Evolutionary conservation across 805 yeast species (phyloP), one percentile per base, ranked within the genome.

Genomic region (Wickerhamomyces queroliae): DNA sequence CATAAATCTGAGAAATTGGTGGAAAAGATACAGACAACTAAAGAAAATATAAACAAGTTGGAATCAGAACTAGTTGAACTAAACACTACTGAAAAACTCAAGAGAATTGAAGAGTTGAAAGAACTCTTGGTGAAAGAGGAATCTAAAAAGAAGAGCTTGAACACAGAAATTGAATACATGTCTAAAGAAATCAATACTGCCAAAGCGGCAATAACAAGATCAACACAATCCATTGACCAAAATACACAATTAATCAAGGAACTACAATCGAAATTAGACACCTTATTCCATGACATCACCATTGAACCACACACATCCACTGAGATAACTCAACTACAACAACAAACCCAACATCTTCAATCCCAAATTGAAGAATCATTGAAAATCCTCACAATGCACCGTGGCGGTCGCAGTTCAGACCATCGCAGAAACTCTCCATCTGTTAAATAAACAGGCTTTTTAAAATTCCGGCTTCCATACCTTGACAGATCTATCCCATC

Each of bases 401-500:
- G 42, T 21, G 51, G 50, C 33, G 20, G 39, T 3, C 36, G 57
- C 34, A 40, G 37, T 22, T 35, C 37, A 15, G 52, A 50, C 18
- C 39, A 41, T 25, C 40, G 49, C 36, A 40, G 52, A 33, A 48
- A 33, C 18, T 45, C 50, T 31, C 57, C 55, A 5, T 42, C 38
- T 25, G 35, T 47, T 6, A 45, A 41, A 20, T 36, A 29, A 22
- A 13, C 13, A 21, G 33, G n/a, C 8, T 18, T 44, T 44, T 33
- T 39, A 27, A n/a, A 43, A 42, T 34, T 50, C 41, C n/a, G 36
- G 39, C 21, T 48, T 20, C 88, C 88, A 84, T 32, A 84, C 39
- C 53, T 83, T 84, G 3, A 88, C 69, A 7, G 85, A 69, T 39
- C 93, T 70, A 56, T 89, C 96, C 95, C 95, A 89, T 17, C 95